phyloP scores from a whole-genome alignment of 2,329 filamentous ascomycete genomes.

The Paraphoma chrysanthemicola region DNA sequence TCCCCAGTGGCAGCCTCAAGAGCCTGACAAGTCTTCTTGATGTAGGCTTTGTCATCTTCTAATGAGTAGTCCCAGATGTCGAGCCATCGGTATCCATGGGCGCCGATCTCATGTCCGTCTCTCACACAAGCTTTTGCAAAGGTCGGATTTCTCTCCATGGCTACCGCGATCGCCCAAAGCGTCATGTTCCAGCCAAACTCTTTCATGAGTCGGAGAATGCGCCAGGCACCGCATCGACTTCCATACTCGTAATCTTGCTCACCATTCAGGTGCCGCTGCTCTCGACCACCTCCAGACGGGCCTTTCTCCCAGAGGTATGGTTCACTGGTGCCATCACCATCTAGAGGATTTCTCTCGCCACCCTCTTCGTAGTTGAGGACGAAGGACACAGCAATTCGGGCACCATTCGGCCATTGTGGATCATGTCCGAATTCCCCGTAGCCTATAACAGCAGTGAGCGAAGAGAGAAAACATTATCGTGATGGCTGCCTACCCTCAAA shows the following conservation, averaged over 20 bases:
- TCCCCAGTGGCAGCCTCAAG: slow-evolving; percentile 51
- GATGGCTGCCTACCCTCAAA: slow-evolving; percentile 35
- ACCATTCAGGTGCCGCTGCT: slow-evolving; percentile 54
- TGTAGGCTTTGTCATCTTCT: slow-evolving; percentile 58
- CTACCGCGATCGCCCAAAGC: slow-evolving; percentile 58
- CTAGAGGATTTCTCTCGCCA: slow-evolving; percentile 40
- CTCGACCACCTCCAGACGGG: slow-evolving; percentile 34
- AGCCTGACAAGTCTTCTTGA: slow-evolving; percentile 52
- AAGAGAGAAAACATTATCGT: background rate
- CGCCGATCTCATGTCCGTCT: slow-evolving; percentile 59
- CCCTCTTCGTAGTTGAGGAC: slow-evolving; percentile 49
- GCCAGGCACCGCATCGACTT: slow-evolving; percentile 58
- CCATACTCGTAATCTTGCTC: slow-evolving; percentile 63
- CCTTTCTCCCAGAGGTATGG: slow-evolving; percentile 48
- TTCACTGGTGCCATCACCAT: slow-evolving; percentile 43
- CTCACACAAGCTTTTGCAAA: slow-evolving; percentile 57
- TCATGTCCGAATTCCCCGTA: slow-evolving; percentile 51
- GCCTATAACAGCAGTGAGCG: slow-evolving; percentile 42
- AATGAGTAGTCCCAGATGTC: slow-evolving; percentile 57
- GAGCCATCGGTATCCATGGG: slow-evolving; percentile 59
- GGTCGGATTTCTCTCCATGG: slow-evolving; percentile 56
- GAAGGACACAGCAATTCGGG: slow-evolving; percentile 48
- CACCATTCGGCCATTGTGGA: slow-evolving; percentile 45
- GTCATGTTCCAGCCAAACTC: slow-evolving; percentile 59
- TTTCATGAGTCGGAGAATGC: slow-evolving; percentile 58